Evolutionary conservation across 2,329 filamentous ascomycete genomes (phyloP), one percentile per base, ranked within the genome.

Genomic region (Alternaria ethzedia): DNA sequence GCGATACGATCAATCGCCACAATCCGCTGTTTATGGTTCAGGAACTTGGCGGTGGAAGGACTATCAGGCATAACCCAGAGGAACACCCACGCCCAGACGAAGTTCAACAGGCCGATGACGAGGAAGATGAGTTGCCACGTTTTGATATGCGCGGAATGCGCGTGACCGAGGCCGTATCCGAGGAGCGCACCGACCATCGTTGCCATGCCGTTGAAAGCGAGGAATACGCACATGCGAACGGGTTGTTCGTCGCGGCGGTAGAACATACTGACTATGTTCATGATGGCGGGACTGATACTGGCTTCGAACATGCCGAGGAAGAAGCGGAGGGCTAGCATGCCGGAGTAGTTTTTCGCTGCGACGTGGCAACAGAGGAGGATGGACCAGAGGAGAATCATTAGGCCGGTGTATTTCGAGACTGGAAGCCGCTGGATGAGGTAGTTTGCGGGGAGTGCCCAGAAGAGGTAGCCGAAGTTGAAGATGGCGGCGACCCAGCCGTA

Each of bases 181-280:
- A 81, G 72, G 2, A 80, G 62, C 0, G 77, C 75, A 10, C 78
- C 78, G 11, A 81, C 57, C 75, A 81, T 80, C 1, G 77, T 80
- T 1, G 78, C 77, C 62, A 78, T 72, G 20, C 78, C 78, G 66
- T 81, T 81, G 66, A 80, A 81, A 5, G 78, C 76, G 5, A 80
- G 73, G 61, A 80, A 81, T 52, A 84, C 77, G 23, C 83, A 83
- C 72, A 85, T 78, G 3, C 84, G 75, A 47, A 86, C 81, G 21
- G 76, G 76, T 46, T 79, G 77, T 55, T 80, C 78, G 6, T 63
- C 56, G 13, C 77, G 70, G 6, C 73, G 75, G 63, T 80, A 80
- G 45, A 79, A 80, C 76, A 80, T 79, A 41, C 66, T 70, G 1
- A 78, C 76, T n/a, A 80, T 79, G 64, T 76, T 79, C 76, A 79